Percentiles rank a stretch among this genome's conserved stretches.
Conservation (phyloP, 768 basidiomycete species). For the Leccinum boreale region DNA sequence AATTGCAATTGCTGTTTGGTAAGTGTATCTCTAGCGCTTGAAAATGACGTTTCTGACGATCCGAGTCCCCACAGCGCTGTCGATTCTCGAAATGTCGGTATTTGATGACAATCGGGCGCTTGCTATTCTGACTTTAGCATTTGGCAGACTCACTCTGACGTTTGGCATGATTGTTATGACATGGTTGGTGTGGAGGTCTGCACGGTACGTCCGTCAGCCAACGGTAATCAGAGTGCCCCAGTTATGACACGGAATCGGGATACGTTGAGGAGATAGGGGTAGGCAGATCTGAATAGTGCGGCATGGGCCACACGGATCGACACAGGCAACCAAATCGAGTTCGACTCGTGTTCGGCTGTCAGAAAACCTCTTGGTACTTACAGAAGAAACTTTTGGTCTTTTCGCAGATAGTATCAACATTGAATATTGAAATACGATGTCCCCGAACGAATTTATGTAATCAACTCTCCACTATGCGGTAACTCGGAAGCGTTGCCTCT, state of each 20-base stretch:
- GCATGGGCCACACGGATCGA: neutral
- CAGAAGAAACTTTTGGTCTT: neutral
- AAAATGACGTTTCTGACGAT: constrained; percentile 3
- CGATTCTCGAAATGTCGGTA: constrained; percentile 51
- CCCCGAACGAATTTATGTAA: neutral
- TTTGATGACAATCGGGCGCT: neutral
- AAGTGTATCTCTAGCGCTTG: neutral
- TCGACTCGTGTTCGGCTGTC: neutral
- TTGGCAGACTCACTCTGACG: constrained; percentile 43
- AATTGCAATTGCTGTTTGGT: constrained; percentile 56
- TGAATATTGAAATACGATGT: neutral
- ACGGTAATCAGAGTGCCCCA: constrained; percentile 25
- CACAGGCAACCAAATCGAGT: neutral
- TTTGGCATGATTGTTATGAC: constrained; percentile 44
- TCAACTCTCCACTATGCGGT: neutral
- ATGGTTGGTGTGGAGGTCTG: constrained; percentile 55
- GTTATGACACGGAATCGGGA: constrained; percentile 14
- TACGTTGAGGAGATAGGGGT: constrained; percentile 2
- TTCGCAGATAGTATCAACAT: neutral
- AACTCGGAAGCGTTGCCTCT: neutral
- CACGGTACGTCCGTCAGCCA: constrained; percentile 35
- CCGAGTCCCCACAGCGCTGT: constrained; percentile 34
- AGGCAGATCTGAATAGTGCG: constrained; percentile 4
- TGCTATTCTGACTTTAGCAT: constrained; percentile 9
- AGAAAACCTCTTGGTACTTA: neutral